phyloP scores from a whole-genome alignment of 257 asterid genomes.

The Rauvolfia tetraphylla region DNA sequence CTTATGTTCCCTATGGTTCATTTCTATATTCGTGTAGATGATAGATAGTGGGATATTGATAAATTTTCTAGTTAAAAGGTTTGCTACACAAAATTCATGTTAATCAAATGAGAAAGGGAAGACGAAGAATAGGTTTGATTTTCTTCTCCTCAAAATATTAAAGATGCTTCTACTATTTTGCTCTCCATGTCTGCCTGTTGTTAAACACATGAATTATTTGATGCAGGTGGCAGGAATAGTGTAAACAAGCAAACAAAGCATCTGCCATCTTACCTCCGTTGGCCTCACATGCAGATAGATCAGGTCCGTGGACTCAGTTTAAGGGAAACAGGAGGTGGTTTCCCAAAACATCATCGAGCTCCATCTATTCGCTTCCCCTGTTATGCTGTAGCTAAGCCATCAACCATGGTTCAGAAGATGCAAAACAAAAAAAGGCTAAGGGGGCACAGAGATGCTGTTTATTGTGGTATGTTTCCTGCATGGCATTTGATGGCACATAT shows the following conservation, averaged over 20 bases:
- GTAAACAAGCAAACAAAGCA: conserved; percentile 48
- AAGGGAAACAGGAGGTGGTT: conserved; percentile 98
- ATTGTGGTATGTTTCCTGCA: conserved; percentile 62
- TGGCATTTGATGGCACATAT: not conserved
- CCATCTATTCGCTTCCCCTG: conserved; percentile 88
- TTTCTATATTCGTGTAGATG: not conserved
- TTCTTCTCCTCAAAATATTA: not conserved
- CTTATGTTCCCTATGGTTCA: not conserved
- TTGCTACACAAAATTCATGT: not conserved
- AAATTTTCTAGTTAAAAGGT: not conserved
- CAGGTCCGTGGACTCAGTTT: conserved; percentile 91
- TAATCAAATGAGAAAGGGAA: not conserved
- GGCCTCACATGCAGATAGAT: conserved; percentile 98
- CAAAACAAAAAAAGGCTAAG: conserved; percentile 77
- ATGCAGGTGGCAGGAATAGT: conserved; percentile 62
- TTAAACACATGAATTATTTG: conserved; percentile 20
- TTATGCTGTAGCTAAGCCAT: conserved; percentile 95
- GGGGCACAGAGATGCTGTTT: conserved; percentile 96
- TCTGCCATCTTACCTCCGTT: conserved; percentile 64
- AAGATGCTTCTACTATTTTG: not conserved
- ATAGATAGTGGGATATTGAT: not conserved
- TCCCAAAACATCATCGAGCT: conserved; percentile 87
- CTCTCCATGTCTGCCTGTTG: not conserved
- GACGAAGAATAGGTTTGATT: not conserved
- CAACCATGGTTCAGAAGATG: conserved; percentile 96